Percentiles rank a stretch among this genome's conserved stretches.
phyloP scores from a whole-genome alignment of 2,329 filamentous ascomycete species.

The Cordyceps farinosa region DNA sequence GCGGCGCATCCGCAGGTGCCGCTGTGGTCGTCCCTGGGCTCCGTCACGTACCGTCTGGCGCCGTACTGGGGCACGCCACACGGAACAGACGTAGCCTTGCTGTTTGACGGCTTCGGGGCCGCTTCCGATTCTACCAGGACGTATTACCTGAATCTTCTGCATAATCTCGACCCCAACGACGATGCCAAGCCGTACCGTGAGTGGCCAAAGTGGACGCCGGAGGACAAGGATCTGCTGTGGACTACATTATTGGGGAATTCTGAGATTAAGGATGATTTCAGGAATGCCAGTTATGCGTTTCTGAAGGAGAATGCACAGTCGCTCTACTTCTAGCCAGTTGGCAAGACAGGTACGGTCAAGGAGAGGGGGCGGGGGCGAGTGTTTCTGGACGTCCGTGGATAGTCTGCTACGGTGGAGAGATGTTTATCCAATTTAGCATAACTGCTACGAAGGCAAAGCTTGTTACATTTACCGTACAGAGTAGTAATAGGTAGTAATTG shows the following conservation, averaged over 20 bases:
- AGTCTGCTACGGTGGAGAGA: no score
- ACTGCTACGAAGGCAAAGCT: no score
- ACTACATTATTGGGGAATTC: not conserved
- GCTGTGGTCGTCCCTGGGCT: conserved; percentile 70
- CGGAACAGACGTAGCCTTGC: conserved; percentile 63
- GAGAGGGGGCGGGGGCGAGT: no score
- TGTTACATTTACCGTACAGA: no score
- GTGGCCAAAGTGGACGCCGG: conserved; percentile 34
- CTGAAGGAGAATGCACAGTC: not conserved
- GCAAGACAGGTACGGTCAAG: no score
- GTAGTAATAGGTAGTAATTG: no score
- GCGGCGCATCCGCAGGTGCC: conserved; percentile 55
- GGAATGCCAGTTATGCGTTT: not conserved
- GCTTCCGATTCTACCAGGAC: conserved; percentile 58
- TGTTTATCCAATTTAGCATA: no score
- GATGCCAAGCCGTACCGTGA: conserved; percentile 37
- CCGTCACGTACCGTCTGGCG: conserved; percentile 63
- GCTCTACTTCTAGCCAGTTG: not conserved
- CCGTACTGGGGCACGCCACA: conserved; percentile 76
- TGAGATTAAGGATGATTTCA: not conserved
- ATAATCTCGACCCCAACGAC: conserved; percentile 65
- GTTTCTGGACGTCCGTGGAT: no score
- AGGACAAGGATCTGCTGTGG: conserved; percentile 47
- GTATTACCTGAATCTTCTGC: conserved; percentile 71
- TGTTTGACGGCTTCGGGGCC: conserved; percentile 64